These are phyloP conservation scores for Blastomyces gilchristii DNA, from an alignment of 2,329 filamentous ascomycete genomes.

Conservation along the genomic window DNA sequence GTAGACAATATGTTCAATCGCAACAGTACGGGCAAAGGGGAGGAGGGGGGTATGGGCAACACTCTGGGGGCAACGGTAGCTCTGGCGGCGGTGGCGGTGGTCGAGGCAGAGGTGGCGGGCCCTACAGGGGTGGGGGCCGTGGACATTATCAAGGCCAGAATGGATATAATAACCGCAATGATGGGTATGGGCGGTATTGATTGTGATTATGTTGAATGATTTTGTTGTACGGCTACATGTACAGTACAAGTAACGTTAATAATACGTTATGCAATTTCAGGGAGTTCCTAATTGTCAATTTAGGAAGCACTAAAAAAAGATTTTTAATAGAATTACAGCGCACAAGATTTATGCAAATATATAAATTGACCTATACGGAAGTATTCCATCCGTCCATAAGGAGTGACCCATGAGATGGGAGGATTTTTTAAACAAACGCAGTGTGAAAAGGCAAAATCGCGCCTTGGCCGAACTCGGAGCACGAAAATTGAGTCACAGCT, in stretches of 20 bases:
- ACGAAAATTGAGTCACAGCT: slow-evolving; percentile 4
- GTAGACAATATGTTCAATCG: slow-evolving; percentile 15
- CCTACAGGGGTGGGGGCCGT: slow-evolving; percentile 18
- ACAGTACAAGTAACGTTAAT: not conserved
- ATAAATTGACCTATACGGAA: no score
- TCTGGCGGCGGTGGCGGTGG: slow-evolving; percentile 15
- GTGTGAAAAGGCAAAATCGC: not conserved
- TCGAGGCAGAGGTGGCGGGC: slow-evolving; percentile 14
- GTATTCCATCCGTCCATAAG: not conserved
- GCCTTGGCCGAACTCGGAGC: not conserved
- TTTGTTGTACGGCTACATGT: not conserved
- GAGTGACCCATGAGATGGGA: no score
- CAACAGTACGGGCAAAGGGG: slow-evolving; percentile 17
- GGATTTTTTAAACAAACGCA: not conserved
- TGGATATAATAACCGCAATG: slow-evolving; percentile 21
- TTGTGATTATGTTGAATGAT: not conserved
- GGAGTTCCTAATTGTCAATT: not conserved
- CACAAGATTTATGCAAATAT: not conserved
- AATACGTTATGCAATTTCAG: not conserved
- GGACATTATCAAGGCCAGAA: slow-evolving; percentile 23
- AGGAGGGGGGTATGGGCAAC: slow-evolving; percentile 14
- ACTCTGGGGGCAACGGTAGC: slow-evolving; percentile 17
- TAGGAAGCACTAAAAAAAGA: not conserved
- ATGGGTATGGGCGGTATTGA: slow-evolving; percentile 33
- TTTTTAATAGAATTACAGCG: not conserved